Base-by-base conservation (phyloP, 306 rosid species). In the Cucurbita argyrosperma region DNA sequence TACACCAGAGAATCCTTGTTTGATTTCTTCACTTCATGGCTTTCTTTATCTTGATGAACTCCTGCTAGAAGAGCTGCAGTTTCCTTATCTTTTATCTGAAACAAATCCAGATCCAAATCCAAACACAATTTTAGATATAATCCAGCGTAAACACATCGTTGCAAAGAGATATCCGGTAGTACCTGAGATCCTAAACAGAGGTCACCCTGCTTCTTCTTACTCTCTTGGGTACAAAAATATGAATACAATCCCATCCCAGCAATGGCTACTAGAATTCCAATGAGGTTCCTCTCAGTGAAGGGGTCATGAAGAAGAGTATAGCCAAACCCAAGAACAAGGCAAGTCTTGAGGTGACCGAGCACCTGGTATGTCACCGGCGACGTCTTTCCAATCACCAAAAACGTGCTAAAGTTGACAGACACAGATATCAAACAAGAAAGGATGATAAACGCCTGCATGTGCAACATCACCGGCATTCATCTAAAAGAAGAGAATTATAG, bases 331-430 rank as follows among this genome's bases (percentile, higher is more conserved):
- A 94, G 88, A 66, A 94, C 95, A 80, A 94, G 95, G 79, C 99
- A 94, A 13, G 99, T 94, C 83, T 94, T 94, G 80, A 94, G 97
- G 75, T 94, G 99, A 16, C 99, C 99, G 16, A 94, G 71, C 55
- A 94, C 99, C 86, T 94, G 99, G 73, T 94, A 94, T 5, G 99
- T 94, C 30, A 94, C 99, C 0, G 99, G 99, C 9, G 99, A 94
- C 76, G 99, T 94, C 86, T 94, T 94, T 5, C 99, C 99, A 49
- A 94, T 94, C 18, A 94, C 99, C 77, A 94, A 74, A 69, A 94
- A 94, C 0, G 99, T 94, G 85, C 99, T 94, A 51, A 94, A 94
- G 92, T 94, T 94, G 82, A 94, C 99, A 1, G 96, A 85, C 19
- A 94, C 99, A 2, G 99, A 88, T 61, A 94, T 94, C 72, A 94